Base-by-base conservation (phyloP, 1,284 basidiomycete genomes). In the Sparassis latifolia region DNA sequence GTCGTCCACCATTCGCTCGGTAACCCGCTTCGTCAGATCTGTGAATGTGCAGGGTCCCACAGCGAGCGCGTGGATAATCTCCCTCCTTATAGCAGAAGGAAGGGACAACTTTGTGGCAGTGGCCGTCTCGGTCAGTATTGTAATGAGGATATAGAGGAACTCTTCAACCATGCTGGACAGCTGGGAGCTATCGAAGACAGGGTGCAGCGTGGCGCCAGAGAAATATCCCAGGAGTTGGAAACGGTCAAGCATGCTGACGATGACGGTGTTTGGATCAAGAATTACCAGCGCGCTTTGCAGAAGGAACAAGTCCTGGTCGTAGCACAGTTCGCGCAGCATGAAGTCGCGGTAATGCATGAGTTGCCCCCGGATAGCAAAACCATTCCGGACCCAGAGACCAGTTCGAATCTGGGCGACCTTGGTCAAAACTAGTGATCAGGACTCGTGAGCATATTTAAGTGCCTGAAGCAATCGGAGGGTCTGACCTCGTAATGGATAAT, bases 351-450 rank as follows among this genome's bases (percentile, higher is more conserved):
- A 99, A 66, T 99, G 95, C 50, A 96, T 77, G n/a, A 95, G 78
- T 66, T 99, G 97, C 1, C 92, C 92, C 2, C 96, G 86, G 58
- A 99, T 95, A 4, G 89, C 90, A 59, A 94, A 92, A 2, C 97
- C 97, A 59, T 99, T 99, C 48, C 96, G 87, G 3, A 97, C 95
- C 97, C 97, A 99, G 27, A 98, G 78, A 2, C 95, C 94, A 2
- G 92, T 89, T 12, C 94, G 83, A 49, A 98, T 94, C 68, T 99
- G 97, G 0, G 96, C 92, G 35, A 98, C 85, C 78, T 93, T 89
- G 0, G 86, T 79, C 27, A 92, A 73, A 3, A 92, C 92, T 94
- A 20, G 54, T 29, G 49, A 55, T n/a, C 39, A 53, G 42, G 20
- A 27, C 40, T 28, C 44, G 35, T 48, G 4, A 55, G 39, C 27